These are phyloP conservation scores for Guillardia theta DNA, from an alignment of 78 protist species.

Conservation along the genomic window DNA sequence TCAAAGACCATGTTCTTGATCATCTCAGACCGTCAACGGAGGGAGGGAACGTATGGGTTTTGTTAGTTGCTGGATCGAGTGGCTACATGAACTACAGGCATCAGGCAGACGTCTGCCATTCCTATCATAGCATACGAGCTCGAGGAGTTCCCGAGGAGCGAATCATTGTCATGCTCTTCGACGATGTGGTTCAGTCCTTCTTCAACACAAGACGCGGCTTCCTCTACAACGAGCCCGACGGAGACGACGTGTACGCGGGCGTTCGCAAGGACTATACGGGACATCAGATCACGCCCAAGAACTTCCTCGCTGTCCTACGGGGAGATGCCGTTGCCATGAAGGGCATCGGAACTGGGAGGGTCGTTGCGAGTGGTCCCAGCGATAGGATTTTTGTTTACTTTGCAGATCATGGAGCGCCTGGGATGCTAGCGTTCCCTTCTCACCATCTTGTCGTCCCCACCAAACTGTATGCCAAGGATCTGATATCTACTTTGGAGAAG, in stretches of 20 bases:
- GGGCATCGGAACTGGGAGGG: neutral
- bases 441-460: neutral
- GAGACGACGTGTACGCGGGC: constrained; percentile 13
- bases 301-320: constrained; percentile 47
- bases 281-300: neutral
- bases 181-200: constrained; percentile 25
- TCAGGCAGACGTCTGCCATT: constrained; percentile 46
- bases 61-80: neutral
- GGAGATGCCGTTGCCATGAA: neutral
- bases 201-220: neutral
- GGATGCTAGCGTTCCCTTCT: constrained; percentile 48
- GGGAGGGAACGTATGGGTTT: neutral
- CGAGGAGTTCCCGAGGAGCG: neutral
- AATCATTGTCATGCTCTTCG: constrained; percentile 46
- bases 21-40: neutral
- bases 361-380: neutral
- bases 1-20: too few species aligned
- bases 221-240: neutral
- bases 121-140: constrained; percentile 34
- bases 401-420: constrained; percentile 47
- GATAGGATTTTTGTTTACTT: constrained; percentile 20
- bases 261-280: constrained; percentile 44
- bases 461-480: neutral
- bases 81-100: neutral
- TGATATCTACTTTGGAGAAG: neutral